Percentiles rank a stretch among this genome's conserved stretches.
Evolutionary conservation across 2,329 filamentous ascomycete genomes (phyloP).

Genomic region (Hirsutella minnesotensis): DNA sequence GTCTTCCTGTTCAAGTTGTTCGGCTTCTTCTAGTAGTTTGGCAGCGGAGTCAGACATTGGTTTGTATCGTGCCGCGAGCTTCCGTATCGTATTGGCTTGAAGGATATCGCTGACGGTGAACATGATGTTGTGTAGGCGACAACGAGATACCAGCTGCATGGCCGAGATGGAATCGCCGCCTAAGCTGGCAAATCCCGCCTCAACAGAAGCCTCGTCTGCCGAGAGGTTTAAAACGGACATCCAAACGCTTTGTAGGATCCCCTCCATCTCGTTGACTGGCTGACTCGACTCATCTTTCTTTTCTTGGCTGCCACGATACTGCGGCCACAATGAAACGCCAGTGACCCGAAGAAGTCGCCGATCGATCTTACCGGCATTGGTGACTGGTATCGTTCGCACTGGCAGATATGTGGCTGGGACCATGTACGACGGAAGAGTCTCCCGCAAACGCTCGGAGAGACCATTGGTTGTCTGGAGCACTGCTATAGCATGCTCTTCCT

Average conservation of each 20-base stretch:
- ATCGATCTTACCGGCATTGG: slow-evolving; percentile 6
- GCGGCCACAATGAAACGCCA: slow-evolving; percentile 2
- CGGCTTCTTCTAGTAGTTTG: not conserved
- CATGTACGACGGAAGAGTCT: slow-evolving; percentile 8
- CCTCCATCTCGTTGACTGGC: slow-evolving; percentile 1
- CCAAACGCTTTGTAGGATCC: slow-evolving; percentile 17
- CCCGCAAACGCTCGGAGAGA: not conserved
- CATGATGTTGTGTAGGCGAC: slow-evolving; percentile 15
- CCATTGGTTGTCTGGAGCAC: slow-evolving; percentile 1
- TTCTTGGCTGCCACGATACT: not conserved
- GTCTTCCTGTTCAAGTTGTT: slow-evolving; percentile 4
- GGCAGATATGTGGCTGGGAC: slow-evolving; percentile 6
- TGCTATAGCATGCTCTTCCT: not conserved
- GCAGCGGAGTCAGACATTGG: not conserved
- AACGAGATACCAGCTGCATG: slow-evolving; percentile 29
- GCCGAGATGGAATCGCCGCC: slow-evolving; percentile 33
- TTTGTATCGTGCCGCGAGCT: slow-evolving; percentile 10
- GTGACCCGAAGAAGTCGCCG: slow-evolving; percentile 4
- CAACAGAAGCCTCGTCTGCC: slow-evolving; percentile 13
- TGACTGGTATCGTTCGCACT: slow-evolving; percentile 5
- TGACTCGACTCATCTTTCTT: not conserved
- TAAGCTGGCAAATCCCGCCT: slow-evolving; percentile 24
- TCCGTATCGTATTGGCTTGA: slow-evolving; percentile 14
- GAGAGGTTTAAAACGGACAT: slow-evolving; percentile 25
- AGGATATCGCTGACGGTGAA: slow-evolving; percentile 22